Base-by-base conservation (phyloP, 1,284 basidiomycete species). In the Neolentinus lepideus region DNA sequence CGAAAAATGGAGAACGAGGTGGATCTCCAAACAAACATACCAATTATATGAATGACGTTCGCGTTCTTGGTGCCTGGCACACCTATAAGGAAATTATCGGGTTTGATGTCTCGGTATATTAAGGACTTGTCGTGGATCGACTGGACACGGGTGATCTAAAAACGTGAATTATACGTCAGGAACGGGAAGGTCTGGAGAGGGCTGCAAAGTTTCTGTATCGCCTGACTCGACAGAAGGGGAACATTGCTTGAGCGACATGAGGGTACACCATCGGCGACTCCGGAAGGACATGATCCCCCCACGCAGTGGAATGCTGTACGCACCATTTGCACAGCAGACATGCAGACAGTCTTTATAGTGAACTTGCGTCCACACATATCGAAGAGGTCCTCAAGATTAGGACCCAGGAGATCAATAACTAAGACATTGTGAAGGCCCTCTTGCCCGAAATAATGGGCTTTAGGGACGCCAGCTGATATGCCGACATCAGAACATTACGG, bases 361-460 rank as follows among this genome's bases (percentile, higher is more conserved):
- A 98, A 98, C 72, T 97, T 98, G 62, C 96, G 86, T n/a, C 88
- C 86, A 69, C 96, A 98, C 92, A 98, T 94, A 72, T 98, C 95
- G 67, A 98, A 98, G 35, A 98, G 79, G 67, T 98, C 96, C 72
- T 98, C 96, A 45, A 99, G 77, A 64, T 94, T 96, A 1, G 96
- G 96, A 3, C 96, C 97, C 8, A 99, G 81, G 29, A 99, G 79
- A 74, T 99, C 96, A 62, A 99, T 98, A 66, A 98, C 96, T 55
- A 98, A 81, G 57, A 90, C 93, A 73, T 98, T 99, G 77, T 99
- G 96, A 54, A 98, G 80, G 11, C 96, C 96, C 73, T 99, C 96
- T 69, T 97, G 94, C 53, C 97, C 96, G 69, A 98, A 99, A 78
- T 98, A 92, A 75, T 99, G 94, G 43, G 98, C 95, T 71, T 98